Conservation (phyloP, 345 rosid genomes). For the Hevea brasiliensis region DNA sequence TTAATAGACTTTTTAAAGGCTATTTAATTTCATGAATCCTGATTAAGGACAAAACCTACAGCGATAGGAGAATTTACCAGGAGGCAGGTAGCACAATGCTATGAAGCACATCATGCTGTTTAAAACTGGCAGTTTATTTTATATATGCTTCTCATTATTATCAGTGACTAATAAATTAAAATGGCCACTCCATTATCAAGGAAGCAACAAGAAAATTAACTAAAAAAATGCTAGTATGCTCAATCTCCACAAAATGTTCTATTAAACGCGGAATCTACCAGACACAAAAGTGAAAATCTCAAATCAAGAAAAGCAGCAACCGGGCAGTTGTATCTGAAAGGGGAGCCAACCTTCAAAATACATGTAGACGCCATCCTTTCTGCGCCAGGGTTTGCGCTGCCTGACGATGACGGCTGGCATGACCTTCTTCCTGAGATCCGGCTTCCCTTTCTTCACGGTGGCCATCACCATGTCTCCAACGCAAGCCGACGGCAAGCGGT, state of each 20-base stretch:
- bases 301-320: not conserved
- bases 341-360: constrained; percentile 72
- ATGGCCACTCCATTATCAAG: constrained; percentile 5
- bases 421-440: constrained; percentile 91
- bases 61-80: constrained; percentile 11
- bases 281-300: not conserved
- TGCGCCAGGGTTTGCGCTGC: constrained; percentile 95
- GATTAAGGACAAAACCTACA: not conserved
- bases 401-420: constrained; percentile 94
- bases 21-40: not conserved
- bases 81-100: constrained; percentile 14
- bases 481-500: constrained; percentile 87
- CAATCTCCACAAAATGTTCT: not conserved
- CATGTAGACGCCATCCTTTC: constrained; percentile 99
- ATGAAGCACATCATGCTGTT: constrained; percentile 9
- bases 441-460: constrained; percentile 95
- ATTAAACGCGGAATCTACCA: not conserved
- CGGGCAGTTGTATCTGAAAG: not conserved
- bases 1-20: no score
- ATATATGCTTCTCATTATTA: constrained; percentile 12
- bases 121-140: constrained; percentile 8
- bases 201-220: not conserved
- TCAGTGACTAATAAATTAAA: constrained; percentile 3
- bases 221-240: not conserved
- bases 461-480: constrained; percentile 99